Conservation (phyloP, 1,284 basidiomycete species). For the Ganoderma boninense region DNA sequence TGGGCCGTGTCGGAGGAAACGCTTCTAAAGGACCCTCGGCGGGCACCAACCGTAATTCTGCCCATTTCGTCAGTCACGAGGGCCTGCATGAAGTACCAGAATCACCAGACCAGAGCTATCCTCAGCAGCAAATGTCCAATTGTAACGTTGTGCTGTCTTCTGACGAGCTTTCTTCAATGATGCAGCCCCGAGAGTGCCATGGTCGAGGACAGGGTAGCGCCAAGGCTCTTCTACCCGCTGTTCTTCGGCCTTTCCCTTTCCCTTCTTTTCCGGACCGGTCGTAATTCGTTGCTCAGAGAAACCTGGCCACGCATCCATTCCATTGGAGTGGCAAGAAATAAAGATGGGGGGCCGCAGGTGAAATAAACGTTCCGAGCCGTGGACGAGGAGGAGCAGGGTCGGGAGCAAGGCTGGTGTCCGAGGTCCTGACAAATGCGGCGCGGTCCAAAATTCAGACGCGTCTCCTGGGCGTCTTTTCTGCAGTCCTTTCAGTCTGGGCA, state of each 20-base stretch:
- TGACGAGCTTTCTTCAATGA: slow-evolving; percentile 50
- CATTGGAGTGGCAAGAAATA: slow-evolving; percentile 50
- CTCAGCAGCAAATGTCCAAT: slow-evolving; percentile 60
- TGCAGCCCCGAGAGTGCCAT: slow-evolving; percentile 61
- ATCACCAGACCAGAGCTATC: slow-evolving; percentile 36
- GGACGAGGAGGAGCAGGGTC: neutral
- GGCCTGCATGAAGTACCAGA: neutral
- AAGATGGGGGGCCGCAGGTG: neutral
- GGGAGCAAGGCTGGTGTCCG: slow-evolving; percentile 23
- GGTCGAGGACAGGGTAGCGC: slow-evolving; percentile 61
- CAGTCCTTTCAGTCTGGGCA: neutral
- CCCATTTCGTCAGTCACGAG: neutral
- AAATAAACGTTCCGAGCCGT: neutral
- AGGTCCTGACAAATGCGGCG: slow-evolving; percentile 26
- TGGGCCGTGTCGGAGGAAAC: slow-evolving; percentile 64
- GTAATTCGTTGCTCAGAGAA: slow-evolving; percentile 45
- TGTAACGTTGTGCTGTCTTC: slow-evolving; percentile 47
- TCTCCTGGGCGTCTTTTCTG: slow-evolving; percentile 8
- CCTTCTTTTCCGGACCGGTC: slow-evolving; percentile 35
- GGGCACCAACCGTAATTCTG: slow-evolving; percentile 40
- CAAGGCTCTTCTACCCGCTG: slow-evolving; percentile 34
- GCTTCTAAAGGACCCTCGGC: slow-evolving; percentile 48
- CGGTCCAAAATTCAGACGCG: slow-evolving; percentile 33
- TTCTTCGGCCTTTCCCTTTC: slow-evolving; percentile 39
- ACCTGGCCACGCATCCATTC: slow-evolving; percentile 76